Base-by-base conservation (phyloP, 2,329 filamentous ascomycete genomes). In the Penicillium sp. region DNA sequence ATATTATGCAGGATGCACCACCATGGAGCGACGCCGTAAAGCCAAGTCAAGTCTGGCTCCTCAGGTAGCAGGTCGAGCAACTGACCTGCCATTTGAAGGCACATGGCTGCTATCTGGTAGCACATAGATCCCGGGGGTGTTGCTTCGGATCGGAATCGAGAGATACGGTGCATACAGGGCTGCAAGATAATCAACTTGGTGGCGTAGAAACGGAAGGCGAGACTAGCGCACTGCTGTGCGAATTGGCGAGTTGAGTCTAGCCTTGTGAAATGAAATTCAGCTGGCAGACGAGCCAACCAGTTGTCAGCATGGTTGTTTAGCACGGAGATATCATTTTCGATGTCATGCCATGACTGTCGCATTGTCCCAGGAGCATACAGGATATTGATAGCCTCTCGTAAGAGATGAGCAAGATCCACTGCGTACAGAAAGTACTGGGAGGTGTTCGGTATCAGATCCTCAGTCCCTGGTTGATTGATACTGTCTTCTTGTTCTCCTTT, bases 181-280 rank as follows among this genome's bases (percentile, higher is more conserved):
- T 76, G 74, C 40, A 73, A 66, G 26, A 77, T 71, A 11, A 75
- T 67, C 44, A 76, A 68, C 47, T 73, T 75, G n/a, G 71, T 70
- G 48, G 74, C 74, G 52, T 76, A 75, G 59, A 72, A 78, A 47
- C 66, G 65, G 56, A 78, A 74, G 5, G 68, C 74, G 9, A 78
- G 63, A 52, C 64, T 62, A 29, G 70, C 55, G 23, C 74, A 67
- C 46, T 70, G 66, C 43, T 70, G 67, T 26, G 69, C 63, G 35
- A 69, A 72, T 4, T 54, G 61, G 1, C 60, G 59, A 9, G 61
- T 53, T 38, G 60, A 61, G 43, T 70, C 65, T 7, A 67, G 58
- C 5, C 61, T 54, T n/a, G 56, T 60, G 44, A 73, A 73, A 36
- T 68, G 64, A 47, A 76, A 74, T 7, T 68, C 66, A n/a, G 60